Percentiles rank a stretch among this genome's conserved stretches.
Conservation (phyloP, 441 rosid genomes). For the Biscutella laevigata region DNA sequence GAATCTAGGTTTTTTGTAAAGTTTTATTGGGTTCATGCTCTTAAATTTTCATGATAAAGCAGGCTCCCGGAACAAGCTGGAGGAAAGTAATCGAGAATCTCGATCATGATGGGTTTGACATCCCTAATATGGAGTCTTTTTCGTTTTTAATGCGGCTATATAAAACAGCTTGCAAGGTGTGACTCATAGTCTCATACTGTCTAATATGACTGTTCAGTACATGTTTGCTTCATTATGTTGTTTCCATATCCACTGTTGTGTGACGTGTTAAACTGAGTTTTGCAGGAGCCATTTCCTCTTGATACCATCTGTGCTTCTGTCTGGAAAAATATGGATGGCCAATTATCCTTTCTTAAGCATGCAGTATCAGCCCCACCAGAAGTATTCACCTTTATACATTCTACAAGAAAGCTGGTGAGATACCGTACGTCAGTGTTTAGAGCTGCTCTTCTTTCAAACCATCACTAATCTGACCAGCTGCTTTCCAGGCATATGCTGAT, state of each 20-base stretch:
- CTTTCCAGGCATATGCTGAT: slow-evolving; percentile 60
- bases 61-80: slow-evolving; percentile 93
- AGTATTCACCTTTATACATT: slow-evolving; percentile 80
- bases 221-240: background rate
- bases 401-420: slow-evolving; percentile 78
- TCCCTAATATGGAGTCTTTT: slow-evolving; percentile 87
- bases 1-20: background rate
- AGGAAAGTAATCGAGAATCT: slow-evolving; percentile 62
- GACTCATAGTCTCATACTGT: slow-evolving; percentile 7
- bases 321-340: slow-evolving; percentile 91
- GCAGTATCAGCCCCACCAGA: slow-evolving; percentile 78
- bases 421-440: slow-evolving; percentile 14
- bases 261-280: slow-evolving; percentile 17
- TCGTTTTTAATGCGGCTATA: slow-evolving; percentile 72
- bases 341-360: slow-evolving; percentile 74
- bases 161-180: slow-evolving; percentile 78
- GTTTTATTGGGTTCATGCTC: slow-evolving; percentile 3
- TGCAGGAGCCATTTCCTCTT: slow-evolving; percentile 92
- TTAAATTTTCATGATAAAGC: slow-evolving; percentile 15
- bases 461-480: slow-evolving; percentile 19
- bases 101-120: slow-evolving; percentile 81
- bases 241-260: slow-evolving; percentile 3
- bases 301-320: slow-evolving; percentile 64
- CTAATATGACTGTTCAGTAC: background rate
- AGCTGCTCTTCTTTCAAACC: slow-evolving; percentile 4